A percentile compares a stretch with the other conserved stretches of the same genome.
Evolutionary conservation across 1,284 basidiomycete species (phyloP).

Genomic region (Agaricales sp.): DNA sequence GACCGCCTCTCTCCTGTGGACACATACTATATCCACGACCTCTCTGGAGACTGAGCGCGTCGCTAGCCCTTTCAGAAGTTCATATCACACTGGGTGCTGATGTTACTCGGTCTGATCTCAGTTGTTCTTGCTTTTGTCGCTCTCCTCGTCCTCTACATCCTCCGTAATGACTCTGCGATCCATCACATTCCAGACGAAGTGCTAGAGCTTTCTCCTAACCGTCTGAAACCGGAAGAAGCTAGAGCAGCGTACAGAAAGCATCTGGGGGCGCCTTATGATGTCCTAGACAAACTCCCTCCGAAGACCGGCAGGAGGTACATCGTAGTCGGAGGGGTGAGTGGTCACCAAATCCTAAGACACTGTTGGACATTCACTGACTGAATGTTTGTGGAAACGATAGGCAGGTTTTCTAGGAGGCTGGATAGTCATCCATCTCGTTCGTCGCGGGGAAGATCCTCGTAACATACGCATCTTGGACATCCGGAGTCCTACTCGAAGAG

Average conservation of each 20-base stretch:
- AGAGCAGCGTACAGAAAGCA: slow-evolving; percentile 25
- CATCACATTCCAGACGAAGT: slow-evolving; percentile 31
- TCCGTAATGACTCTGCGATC: slow-evolving; percentile 41
- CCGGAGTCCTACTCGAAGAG: slow-evolving; percentile 39
- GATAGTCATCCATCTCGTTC: slow-evolving; percentile 56
- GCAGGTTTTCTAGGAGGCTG: slow-evolving; percentile 68
- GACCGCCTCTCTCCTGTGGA: no score
- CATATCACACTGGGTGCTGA: no score
- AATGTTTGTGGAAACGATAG: slow-evolving; percentile 20
- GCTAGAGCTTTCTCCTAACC: slow-evolving; percentile 31
- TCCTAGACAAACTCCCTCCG: slow-evolving; percentile 31
- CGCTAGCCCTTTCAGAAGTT: no score
- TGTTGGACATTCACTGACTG: not conserved
- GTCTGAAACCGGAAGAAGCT: slow-evolving; percentile 31
- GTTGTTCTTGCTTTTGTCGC: slow-evolving; percentile 12
- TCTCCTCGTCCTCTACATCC: slow-evolving; percentile 32
- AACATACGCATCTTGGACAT: slow-evolving; percentile 62
- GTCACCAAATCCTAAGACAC: no score
- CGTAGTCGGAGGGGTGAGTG: slow-evolving; percentile 41
- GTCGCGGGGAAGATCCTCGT: slow-evolving; percentile 57
- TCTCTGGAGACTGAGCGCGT: no score
- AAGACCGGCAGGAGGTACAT: slow-evolving; percentile 48
- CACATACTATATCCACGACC: no score
- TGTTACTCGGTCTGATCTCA: not conserved
- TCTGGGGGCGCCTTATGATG: slow-evolving; percentile 20